phyloP scores from a whole-genome alignment of 169 alveolate species.

The Perkinsus marinus region DNA sequence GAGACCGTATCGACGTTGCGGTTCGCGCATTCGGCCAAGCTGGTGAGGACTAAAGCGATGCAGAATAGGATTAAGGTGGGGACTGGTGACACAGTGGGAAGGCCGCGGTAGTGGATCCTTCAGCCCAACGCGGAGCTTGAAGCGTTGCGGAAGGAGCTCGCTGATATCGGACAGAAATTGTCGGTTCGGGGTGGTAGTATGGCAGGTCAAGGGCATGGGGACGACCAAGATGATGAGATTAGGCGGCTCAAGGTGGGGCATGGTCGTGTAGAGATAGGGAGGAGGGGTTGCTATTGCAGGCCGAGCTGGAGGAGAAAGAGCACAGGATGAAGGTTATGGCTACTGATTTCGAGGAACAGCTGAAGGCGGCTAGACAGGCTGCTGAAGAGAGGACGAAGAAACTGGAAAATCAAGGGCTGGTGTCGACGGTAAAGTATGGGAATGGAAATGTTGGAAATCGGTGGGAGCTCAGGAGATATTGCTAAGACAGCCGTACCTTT shows the following conservation, averaged over 20 bases:
- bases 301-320: neutral
- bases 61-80: neutral
- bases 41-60: neutral
- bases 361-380: neutral
- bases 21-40: neutral
- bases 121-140: neutral
- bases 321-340: neutral
- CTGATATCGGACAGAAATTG: neutral
- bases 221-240: neutral
- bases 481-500: neutral
- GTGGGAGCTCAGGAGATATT: neutral
- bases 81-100: neutral
- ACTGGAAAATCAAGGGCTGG: neutral
- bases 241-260: neutral
- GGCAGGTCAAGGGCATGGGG: neutral
- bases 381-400: neutral
- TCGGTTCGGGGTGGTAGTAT: neutral
- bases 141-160: neutral
- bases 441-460: neutral
- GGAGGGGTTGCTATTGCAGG: neutral
- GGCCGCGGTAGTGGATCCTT: neutral
- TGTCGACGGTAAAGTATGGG: neutral
- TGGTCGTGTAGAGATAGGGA: too few species aligned
- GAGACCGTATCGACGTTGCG: neutral
- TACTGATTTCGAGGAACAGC: conserved; percentile 1